Base-by-base conservation (phyloP, 2,329 filamentous ascomycete genomes). In the Chaetomium olivaceum region DNA sequence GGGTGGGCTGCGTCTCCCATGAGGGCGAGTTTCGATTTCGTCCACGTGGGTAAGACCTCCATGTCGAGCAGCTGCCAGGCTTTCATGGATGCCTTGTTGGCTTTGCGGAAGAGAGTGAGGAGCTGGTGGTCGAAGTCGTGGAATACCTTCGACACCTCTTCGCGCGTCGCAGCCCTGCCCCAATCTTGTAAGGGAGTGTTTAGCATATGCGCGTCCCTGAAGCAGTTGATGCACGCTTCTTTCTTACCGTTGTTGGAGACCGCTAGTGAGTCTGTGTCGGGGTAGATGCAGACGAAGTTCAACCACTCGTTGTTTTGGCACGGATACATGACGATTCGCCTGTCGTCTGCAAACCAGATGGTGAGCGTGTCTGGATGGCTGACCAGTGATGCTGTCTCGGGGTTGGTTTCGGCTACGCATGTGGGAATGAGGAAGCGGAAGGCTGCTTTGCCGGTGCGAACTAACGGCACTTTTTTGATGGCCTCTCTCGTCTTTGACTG, bases 1-100 rank as follows among this genome's bases (percentile, higher is more conserved):
- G 89, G 87, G 73, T 91, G 89, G 0, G 87, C 89, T 0, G 89
- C 87, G 72, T 91, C 89, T 0, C 89, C 89, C 0, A 91, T 74
- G 0, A 90, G 74, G 0, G 81, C 86, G 21, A 90, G 73, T 5
- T 78, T 80, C 0, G 76, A 83, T 2, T 83, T 80, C 0, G 80
- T 77, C 83, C 87, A 91, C 0, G 76, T 79, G 0, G 82, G 80
- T 19, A 91, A 74, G 1, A 80, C 76, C 4, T 85, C 81, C 84
- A 89, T 89, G 68, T 91, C 89, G 4, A 88, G 73, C 1, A 89
- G 74, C 25, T 80, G 82, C 86, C 86, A 89, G 0, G 86, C 76
- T 62, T 83, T 86, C 23, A 88, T 71, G 0, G 77, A 77, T 0
- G 77, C 72, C 0, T 78, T 74, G n/a, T 82, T 79, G 0, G 77